phyloP scores from a whole-genome alignment of 352 stramenopile species.

The Elongisporangium senticosum region DNA sequence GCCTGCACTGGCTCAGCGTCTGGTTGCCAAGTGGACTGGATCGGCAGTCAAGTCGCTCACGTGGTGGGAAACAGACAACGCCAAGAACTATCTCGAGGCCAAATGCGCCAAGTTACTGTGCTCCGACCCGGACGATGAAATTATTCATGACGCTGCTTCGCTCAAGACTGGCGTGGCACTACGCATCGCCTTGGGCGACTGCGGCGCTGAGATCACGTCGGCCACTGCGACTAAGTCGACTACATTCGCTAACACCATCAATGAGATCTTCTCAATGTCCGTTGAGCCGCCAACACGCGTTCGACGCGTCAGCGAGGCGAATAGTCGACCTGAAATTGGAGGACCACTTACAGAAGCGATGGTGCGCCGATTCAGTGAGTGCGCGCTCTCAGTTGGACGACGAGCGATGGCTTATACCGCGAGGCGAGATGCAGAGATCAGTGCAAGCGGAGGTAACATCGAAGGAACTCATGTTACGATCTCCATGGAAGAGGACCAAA shows the following conservation, averaged over 20 bases:
- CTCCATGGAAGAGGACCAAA: slow-evolving; percentile 12
- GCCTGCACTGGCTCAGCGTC: slow-evolving; percentile 67
- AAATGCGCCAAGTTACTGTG: slow-evolving; percentile 77
- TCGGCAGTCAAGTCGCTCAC: slow-evolving; percentile 55
- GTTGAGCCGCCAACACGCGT: background rate
- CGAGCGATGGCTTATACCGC: slow-evolving; percentile 49
- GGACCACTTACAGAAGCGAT: slow-evolving; percentile 58
- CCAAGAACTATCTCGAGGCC: slow-evolving; percentile 66
- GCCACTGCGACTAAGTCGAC: background rate
- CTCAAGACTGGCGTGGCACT: slow-evolving; percentile 78
- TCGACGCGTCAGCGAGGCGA: slow-evolving; percentile 49
- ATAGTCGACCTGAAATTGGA: slow-evolving; percentile 41
- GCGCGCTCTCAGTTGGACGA: slow-evolving; percentile 52
- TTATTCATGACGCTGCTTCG: slow-evolving; percentile 77
- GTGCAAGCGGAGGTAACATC: slow-evolving; percentile 2
- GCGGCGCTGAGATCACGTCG: background rate
- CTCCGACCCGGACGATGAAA: slow-evolving; percentile 77
- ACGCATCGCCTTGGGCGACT: slow-evolving; percentile 51
- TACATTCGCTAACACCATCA: background rate
- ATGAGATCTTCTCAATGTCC: background rate
- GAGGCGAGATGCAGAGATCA: slow-evolving; percentile 14
- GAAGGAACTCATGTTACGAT: slow-evolving; percentile 20
- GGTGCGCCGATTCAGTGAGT: slow-evolving; percentile 56
- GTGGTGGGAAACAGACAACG: slow-evolving; percentile 79
- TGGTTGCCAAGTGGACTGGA: slow-evolving; percentile 74